Evolutionary conservation across 2,329 filamentous ascomycete species (phyloP).

Genomic region (Magnaporthiopsis rhizophila): DNA sequence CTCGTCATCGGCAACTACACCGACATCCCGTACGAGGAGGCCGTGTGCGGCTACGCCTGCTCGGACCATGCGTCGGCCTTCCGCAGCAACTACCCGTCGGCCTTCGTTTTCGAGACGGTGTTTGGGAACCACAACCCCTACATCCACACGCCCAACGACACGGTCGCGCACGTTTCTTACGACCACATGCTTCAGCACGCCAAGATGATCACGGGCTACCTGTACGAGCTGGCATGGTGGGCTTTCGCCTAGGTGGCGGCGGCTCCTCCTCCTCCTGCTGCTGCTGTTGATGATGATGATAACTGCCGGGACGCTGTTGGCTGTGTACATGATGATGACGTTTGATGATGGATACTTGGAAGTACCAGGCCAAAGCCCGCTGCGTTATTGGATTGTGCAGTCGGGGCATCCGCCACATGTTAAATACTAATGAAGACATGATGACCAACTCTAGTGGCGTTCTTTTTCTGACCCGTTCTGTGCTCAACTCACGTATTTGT

Average conservation of each 20-base stretch:
- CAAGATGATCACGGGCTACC: conserved; percentile 37
- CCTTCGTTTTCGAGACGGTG: conserved; percentile 55
- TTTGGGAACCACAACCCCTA: conserved; percentile 56
- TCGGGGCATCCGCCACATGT: background rate
- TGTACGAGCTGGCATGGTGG: conserved; percentile 36
- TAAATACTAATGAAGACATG: background rate
- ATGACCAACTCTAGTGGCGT: background rate
- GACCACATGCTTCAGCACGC: conserved; percentile 60
- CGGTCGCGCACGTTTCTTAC: conserved; percentile 60
- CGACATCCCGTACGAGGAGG: conserved; percentile 52
- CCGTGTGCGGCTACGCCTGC: conserved; percentile 48
- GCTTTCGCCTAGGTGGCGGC: conserved; percentile 21
- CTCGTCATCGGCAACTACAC: conserved; percentile 78
- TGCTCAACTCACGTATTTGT: too few relatives aligned
- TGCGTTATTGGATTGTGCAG: background rate
- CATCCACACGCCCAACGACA: conserved; percentile 67
- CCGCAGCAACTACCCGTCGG: conserved; percentile 57
- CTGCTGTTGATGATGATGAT: background rate
- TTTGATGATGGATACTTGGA: background rate
- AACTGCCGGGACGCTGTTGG: background rate
- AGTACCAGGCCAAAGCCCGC: background rate
- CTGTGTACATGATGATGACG: background rate
- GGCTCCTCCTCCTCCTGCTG: background rate
- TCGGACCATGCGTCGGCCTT: conserved; percentile 61
- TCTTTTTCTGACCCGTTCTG: background rate